Evolutionary conservation across 2,329 filamentous ascomycete genomes (phyloP).

Genomic region (Penicillium paneum): DNA sequence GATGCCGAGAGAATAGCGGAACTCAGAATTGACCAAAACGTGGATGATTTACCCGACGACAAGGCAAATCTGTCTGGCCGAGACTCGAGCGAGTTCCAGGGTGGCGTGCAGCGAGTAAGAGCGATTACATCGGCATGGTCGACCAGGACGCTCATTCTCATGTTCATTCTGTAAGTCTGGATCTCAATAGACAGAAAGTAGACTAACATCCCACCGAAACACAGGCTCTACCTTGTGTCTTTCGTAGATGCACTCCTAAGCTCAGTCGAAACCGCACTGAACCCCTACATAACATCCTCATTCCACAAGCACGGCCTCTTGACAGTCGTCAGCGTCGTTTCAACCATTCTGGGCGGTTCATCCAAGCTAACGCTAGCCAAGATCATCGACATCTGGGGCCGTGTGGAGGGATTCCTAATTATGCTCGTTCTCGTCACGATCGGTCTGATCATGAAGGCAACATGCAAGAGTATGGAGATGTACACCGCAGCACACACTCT

Average conservation of each 20-base stretch:
- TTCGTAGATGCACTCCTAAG: slow-evolving; percentile 8
- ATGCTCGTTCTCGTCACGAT: slow-evolving; percentile 6
- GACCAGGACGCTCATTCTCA: slow-evolving; percentile 3
- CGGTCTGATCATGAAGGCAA: slow-evolving; percentile 11
- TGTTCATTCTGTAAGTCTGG: slow-evolving; percentile 10
- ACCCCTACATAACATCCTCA: slow-evolving; percentile 8
- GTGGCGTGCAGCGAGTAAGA: slow-evolving; percentile 9
- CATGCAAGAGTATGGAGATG: slow-evolving; percentile 8
- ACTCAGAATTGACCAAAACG: not conserved
- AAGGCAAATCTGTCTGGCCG: not conserved
- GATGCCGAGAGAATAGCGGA: not conserved
- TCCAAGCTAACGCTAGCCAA: slow-evolving; percentile 9
- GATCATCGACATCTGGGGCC: slow-evolving; percentile 10
- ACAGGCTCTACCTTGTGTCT: slow-evolving; percentile 8
- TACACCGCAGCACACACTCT: slow-evolving; percentile 9
- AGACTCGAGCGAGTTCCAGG: slow-evolving; percentile 3
- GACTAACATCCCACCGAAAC: not conserved
- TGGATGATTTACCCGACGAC: not conserved
- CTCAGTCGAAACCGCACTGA: not conserved
- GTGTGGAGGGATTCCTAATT: slow-evolving; percentile 8
- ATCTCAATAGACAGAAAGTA: not conserved
- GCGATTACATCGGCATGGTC: slow-evolving; percentile 7
- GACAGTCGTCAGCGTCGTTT: slow-evolving; percentile 9
- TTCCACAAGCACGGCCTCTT: slow-evolving; percentile 6
- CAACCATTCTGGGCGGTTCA: slow-evolving; percentile 11